phyloP scores from a whole-genome alignment of 805 yeast species.

The Candida chauliodis region DNA sequence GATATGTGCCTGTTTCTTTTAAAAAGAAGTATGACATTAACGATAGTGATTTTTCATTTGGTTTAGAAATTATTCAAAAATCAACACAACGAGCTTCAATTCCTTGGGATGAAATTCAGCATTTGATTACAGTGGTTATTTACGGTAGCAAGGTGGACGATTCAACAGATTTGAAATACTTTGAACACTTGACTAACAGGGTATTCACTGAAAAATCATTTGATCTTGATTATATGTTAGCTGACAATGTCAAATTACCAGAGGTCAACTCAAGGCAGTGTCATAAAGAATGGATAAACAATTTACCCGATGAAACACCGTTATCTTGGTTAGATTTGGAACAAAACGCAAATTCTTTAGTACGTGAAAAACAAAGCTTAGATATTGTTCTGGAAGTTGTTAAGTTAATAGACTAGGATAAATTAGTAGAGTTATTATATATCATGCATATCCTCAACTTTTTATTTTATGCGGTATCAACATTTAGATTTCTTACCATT shows the following conservation, averaged over 20 bases:
- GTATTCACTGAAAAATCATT: slow-evolving; percentile 42
- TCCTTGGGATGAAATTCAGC: slow-evolving; percentile 53
- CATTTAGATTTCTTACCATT: too few relatives aligned
- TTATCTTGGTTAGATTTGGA: slow-evolving; percentile 52
- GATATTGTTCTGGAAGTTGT: slow-evolving; percentile 13
- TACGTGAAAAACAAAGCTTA: slow-evolving; percentile 21
- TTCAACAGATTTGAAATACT: slow-evolving; percentile 33
- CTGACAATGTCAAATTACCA: slow-evolving; percentile 44
- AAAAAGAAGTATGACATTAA: slow-evolving; percentile 61
- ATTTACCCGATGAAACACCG: slow-evolving; percentile 52
- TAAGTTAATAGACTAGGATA: too few relatives aligned
- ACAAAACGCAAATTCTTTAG: slow-evolving; percentile 36
- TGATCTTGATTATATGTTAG: slow-evolving; percentile 39
- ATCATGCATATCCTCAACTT: too few relatives aligned
- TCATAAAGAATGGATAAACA: slow-evolving; percentile 47
- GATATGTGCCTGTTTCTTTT: slow-evolving; percentile 65
- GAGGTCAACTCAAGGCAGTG: slow-evolving; percentile 36
- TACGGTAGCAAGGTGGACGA: slow-evolving; percentile 66
- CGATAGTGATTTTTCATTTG: slow-evolving; percentile 64
- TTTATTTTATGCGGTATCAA: too few relatives aligned
- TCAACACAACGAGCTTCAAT: slow-evolving; percentile 35
- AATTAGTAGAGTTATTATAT: too few relatives aligned
- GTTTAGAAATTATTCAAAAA: slow-evolving; percentile 40
- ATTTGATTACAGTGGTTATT: slow-evolving; percentile 49
- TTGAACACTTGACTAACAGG: slow-evolving; percentile 30